Evolutionary conservation across 345 rosid species (phyloP).

Genomic region (Arabis hirsuta): DNA sequence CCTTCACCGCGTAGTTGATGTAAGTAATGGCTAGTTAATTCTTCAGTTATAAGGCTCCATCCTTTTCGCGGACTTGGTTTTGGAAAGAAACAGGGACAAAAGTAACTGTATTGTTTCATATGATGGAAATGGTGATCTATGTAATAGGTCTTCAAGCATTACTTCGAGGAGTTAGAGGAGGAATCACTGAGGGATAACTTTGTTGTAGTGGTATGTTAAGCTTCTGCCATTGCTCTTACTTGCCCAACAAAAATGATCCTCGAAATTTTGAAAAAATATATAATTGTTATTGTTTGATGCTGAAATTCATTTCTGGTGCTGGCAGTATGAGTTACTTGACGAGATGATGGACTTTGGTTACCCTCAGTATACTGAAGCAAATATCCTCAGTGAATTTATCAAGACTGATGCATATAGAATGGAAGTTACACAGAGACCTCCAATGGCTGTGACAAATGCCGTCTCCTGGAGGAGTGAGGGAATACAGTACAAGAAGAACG

Average conservation of each 20-base stretch:
- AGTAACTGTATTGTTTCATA: not conserved
- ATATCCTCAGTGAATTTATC: constrained; percentile 89
- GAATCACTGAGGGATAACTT: constrained; percentile 83
- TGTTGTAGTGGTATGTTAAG: constrained; percentile 72
- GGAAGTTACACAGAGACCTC: constrained; percentile 97
- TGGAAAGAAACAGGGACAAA: not conserved
- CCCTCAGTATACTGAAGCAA: constrained; percentile 95
- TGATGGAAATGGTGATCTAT: not conserved
- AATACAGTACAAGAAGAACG: constrained; percentile 86
- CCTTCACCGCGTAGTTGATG: constrained; percentile 69
- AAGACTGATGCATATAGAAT: constrained; percentile 97
- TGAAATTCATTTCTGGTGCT: constrained; percentile 38
- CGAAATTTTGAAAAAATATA: too few species aligned
- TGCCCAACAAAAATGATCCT: not conserved
- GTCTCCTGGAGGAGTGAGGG: constrained; percentile 99
- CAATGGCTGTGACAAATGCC: constrained; percentile 99
- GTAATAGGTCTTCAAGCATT: constrained; percentile 72
- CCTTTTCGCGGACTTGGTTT: not conserved
- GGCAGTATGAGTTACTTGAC: constrained; percentile 95
- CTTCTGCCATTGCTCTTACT: constrained; percentile 13
- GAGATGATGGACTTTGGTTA: constrained; percentile 99
- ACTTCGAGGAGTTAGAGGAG: constrained; percentile 80
- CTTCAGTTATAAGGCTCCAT: not conserved
- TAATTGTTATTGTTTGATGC: not conserved
- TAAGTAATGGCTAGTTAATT: constrained; percentile 34